These are phyloP conservation scores for Inga laurina DNA, from an alignment of 306 rosid genomes.

Conservation along the genomic window DNA sequence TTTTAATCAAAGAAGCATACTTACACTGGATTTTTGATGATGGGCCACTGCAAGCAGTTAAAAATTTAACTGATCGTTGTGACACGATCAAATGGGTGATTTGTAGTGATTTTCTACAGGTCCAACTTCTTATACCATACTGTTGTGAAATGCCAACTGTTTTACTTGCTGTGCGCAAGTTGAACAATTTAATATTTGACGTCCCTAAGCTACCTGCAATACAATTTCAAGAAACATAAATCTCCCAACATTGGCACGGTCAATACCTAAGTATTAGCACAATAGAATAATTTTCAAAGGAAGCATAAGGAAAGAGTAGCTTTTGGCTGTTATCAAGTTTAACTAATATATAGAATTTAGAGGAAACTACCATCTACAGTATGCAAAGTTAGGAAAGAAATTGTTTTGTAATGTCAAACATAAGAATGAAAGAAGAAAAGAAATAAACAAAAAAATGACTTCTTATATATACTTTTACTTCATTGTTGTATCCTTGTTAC, in stretches of 20 bases:
- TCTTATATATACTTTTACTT: not conserved
- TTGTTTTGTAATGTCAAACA: not conserved
- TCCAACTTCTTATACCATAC: constrained; percentile 56
- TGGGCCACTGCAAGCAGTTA: constrained; percentile 29
- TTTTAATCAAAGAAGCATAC: constrained; percentile 21
- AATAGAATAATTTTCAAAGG: constrained; percentile 25
- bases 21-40: constrained; percentile 50
- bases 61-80: constrained; percentile 35
- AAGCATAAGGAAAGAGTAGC: constrained; percentile 15
- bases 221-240: constrained; percentile 2
- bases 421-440: not conserved
- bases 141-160: constrained; percentile 42
- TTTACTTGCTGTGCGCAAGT: constrained; percentile 45
- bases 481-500: not conserved
- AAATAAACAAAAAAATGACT: not conserved
- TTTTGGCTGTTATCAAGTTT: not conserved
- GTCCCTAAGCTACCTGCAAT: constrained; percentile 70
- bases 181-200: constrained; percentile 46
- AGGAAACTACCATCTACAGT: not conserved
- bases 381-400: not conserved
- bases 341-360: not conserved
- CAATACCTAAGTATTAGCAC: constrained; percentile 19
- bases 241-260: constrained; percentile 20
- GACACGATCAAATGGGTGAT: constrained; percentile 50
- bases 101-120: constrained; percentile 44